Evolutionary conservation across 108 stramenopile genomes (phyloP).

Genomic region (Skeletonema costatum): DNA sequence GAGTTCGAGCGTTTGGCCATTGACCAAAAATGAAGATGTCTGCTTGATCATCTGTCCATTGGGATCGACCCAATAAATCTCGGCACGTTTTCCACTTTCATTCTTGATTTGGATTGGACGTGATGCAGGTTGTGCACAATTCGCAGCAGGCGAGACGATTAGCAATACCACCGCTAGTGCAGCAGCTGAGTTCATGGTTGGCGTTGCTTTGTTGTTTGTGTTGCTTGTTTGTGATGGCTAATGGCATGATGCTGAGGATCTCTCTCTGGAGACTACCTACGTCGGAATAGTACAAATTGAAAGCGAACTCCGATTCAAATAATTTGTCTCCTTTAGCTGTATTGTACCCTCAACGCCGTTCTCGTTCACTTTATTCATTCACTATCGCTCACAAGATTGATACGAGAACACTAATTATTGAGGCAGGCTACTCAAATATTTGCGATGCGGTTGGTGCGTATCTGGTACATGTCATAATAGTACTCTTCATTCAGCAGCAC

Average conservation of each 20-base stretch:
- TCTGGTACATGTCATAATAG: neutral
- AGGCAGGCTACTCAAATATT: constrained; percentile 2
- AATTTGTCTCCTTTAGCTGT: neutral
- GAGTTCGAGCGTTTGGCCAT: constrained; percentile 44
- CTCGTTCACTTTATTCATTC: neutral
- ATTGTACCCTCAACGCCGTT: neutral
- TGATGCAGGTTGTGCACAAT: neutral
- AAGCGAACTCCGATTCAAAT: neutral
- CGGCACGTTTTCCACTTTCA: constrained; percentile 51
- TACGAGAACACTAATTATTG: neutral
- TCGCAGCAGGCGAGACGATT: neutral
- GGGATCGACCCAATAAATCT: constrained; percentile 70
- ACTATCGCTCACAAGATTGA: neutral
- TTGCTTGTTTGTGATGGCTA: neutral
- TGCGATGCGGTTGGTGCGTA: neutral
- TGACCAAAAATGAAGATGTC: constrained; percentile 10
- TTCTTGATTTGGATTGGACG: constrained; percentile 48
- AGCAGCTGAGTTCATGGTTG: neutral
- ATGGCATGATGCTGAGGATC: too few relatives aligned
- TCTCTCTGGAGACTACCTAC: too few relatives aligned
- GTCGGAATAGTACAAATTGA: neutral
- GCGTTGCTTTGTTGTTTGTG: neutral
- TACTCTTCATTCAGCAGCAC: neutral
- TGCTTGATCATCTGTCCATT: constrained; percentile 7
- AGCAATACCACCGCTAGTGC: neutral